A percentile compares a stretch with the other conserved stretches of the same genome.
Conservation (phyloP, 2,329 filamentous ascomycete species). For the Helotiales sp. region DNA sequence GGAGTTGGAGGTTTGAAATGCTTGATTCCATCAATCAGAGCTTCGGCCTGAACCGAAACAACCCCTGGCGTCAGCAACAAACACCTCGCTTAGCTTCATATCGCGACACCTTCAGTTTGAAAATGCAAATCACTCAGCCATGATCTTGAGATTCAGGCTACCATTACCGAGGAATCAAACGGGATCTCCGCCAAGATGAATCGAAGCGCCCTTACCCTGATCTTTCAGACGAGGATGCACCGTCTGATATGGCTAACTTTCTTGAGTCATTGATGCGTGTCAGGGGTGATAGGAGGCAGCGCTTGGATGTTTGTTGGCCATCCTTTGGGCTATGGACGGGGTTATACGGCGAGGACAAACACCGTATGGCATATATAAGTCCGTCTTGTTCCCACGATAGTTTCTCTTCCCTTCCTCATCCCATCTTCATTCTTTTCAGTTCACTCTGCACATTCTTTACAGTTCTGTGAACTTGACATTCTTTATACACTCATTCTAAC, state of each 20-base stretch:
- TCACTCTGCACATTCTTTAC: conserved; percentile 34
- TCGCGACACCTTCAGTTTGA: conserved; percentile 19
- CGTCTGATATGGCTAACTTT: conserved; percentile 21
- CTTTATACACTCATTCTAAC: conserved; percentile 32
- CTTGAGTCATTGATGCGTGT: neutral
- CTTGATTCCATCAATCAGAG: conserved; percentile 27
- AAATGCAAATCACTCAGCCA: conserved; percentile 16
- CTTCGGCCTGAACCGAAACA: conserved; percentile 4
- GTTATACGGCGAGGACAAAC: neutral
- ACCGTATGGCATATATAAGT: conserved; percentile 19
- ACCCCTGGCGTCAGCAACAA: conserved; percentile 9
- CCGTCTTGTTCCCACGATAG: conserved; percentile 7
- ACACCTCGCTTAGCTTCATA: conserved; percentile 20
- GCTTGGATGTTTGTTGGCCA: conserved; percentile 12
- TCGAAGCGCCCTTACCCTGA: conserved; percentile 12
- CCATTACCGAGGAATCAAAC: conserved; percentile 12
- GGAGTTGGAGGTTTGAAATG: neutral
- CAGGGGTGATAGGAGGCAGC: conserved; percentile 1
- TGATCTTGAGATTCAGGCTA: conserved; percentile 7
- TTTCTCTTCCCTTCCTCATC: conserved; percentile 24
- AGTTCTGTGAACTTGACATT: conserved; percentile 43
- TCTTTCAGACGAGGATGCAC: conserved; percentile 8
- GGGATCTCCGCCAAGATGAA: conserved; percentile 18
- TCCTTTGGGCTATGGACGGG: conserved; percentile 5
- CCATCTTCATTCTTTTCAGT: conserved; percentile 25